phyloP scores from a whole-genome alignment of 1,284 basidiomycete species.

The Rhodotorula sp. region DNA sequence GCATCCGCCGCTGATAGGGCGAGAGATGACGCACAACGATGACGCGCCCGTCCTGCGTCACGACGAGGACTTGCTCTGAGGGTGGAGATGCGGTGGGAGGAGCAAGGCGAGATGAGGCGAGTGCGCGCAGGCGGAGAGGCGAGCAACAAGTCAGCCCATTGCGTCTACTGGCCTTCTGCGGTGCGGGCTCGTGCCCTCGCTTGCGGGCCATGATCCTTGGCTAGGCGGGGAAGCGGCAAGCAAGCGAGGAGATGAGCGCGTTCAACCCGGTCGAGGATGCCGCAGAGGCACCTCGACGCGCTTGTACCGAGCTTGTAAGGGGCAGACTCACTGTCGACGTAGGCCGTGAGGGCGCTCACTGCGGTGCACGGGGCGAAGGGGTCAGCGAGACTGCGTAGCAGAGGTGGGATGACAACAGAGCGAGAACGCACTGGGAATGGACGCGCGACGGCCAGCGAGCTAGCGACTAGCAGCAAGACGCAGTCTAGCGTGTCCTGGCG shows the following conservation, averaged over 20 bases:
- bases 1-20: neutral
- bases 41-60: slow-evolving; percentile 86
- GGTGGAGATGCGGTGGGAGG: neutral
- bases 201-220: too few relatives aligned
- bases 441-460: neutral
- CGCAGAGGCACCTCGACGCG: too few relatives aligned
- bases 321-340: slow-evolving; percentile 68
- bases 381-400: neutral
- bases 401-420: neutral
- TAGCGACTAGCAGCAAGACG: neutral
- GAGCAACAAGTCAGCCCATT: slow-evolving; percentile 3
- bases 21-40: slow-evolving; percentile 64
- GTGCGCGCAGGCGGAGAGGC: neutral
- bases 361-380: neutral
- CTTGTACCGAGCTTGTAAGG: too few relatives aligned
- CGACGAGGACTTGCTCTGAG: slow-evolving; percentile 76
- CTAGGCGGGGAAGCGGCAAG: neutral
- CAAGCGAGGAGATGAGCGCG: neutral
- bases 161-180: too few relatives aligned
- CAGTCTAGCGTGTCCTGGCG: neutral
- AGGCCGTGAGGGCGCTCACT: slow-evolving; percentile 69
- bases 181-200: neutral
- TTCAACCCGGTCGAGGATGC: too few relatives aligned
- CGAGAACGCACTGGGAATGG: neutral
- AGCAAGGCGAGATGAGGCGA: neutral